phyloP scores from a whole-genome alignment of 768 basidiomycete species.

The Naganishia onofrii region DNA sequence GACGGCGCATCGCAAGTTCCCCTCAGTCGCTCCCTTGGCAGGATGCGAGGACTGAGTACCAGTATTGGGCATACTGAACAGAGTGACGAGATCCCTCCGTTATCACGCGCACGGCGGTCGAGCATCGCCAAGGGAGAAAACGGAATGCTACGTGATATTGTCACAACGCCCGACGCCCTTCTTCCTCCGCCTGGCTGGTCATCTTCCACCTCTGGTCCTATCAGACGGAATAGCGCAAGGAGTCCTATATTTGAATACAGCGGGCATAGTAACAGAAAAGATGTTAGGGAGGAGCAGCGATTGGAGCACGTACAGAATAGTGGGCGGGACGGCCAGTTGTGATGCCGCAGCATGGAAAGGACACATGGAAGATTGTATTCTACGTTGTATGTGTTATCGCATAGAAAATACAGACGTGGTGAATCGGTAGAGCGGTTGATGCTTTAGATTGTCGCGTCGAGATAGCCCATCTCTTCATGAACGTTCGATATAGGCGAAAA shows the following conservation, averaged over 20 bases:
- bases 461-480: too few species aligned
- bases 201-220: background rate
- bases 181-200: background rate
- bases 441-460: too few species aligned
- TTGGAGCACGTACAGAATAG: background rate
- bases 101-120: background rate
- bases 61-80: background rate
- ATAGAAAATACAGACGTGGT: background rate
- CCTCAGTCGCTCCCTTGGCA: slow-evolving; percentile 1
- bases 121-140: slow-evolving; percentile 9
- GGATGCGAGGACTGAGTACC: background rate
- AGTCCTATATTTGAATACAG: background rate
- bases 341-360: background rate
- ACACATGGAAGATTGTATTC: too few species aligned
- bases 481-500: too few species aligned
- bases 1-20: slow-evolving; percentile 14
- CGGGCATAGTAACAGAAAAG: background rate
- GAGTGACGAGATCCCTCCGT: background rate
- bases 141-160: background rate
- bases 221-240: background rate
- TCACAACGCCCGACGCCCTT: background rate
- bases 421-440: background rate
- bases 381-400: background rate
- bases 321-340: background rate
- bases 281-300: background rate